Evolutionary conservation across 495 filamentous ascomycete genomes (phyloP), one percentile per base, ranked within the genome.

Genomic region (Margaritispora aquatica): DNA sequence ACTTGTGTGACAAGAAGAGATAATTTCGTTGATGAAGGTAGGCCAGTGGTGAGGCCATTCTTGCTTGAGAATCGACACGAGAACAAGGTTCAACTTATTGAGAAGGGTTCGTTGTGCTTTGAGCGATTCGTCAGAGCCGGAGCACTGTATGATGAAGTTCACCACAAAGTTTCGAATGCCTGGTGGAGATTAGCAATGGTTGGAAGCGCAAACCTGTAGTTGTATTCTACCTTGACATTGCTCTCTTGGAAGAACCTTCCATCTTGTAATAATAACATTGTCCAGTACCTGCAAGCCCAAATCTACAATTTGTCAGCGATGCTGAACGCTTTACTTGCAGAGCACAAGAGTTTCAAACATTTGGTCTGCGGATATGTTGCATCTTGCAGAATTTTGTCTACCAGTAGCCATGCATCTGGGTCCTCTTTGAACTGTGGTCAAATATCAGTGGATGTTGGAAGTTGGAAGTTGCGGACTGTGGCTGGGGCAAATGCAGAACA

Each of bases 21-120:
- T 91, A 69, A 99, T 97, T 80, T 99, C 94, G 73, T 96, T 97
- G 82, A 97, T 97, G 73, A 99, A 99, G 8, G 90, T 96, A 9
- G 95, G 94, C 94, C 94, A 99, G 77, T 97, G 94, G 71, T 97
- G 93, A n/a, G 94, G 94, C 94, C 94, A 99, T 73, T 99, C 94
- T 74, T 99, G 94, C 78, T 99, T 99, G 66, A 99, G 75, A 57
- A 99, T 94, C 34, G 90, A 96, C 62, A 99, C 90, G 54, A 99
- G 86, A 22, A 97, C 93, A 54, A 99, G 83, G 63, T 99, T 97
- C 48, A 99, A 82, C 76, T 99, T 97, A 79, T 97, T 97, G 66
- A 99, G 72, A 26, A 99, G 87, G 41, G 90, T 89, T 59, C 88
- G 84, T 68, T 99, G 85, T 55, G 77, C 75, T 63, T 84, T 85